These are phyloP conservation scores for Hevea brasiliensis DNA, from an alignment of 345 rosid species.

Conservation along the genomic window DNA sequence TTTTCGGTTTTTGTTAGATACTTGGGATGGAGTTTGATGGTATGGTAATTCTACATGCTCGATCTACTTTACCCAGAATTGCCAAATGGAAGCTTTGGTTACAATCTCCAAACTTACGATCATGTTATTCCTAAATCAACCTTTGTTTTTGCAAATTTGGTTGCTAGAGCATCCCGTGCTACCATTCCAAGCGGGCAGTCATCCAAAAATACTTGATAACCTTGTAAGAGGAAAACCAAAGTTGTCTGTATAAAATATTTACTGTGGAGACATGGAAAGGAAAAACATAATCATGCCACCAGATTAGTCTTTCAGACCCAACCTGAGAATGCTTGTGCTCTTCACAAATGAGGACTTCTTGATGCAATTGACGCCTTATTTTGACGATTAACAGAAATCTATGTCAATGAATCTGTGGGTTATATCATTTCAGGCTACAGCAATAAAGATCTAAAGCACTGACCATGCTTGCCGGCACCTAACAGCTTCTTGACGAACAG, in stretches of 20 bases:
- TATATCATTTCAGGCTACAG: neutral
- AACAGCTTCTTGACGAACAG: conserved; percentile 78
- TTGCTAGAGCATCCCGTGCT: too few species aligned
- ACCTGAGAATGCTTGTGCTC: neutral
- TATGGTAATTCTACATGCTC: too few species aligned
- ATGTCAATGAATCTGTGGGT: neutral
- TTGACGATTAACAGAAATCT: conserved; percentile 3
- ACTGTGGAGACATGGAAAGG: neutral
- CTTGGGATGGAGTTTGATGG: too few species aligned
- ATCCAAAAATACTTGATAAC: too few species aligned
- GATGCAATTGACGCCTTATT: conserved; percentile 47
- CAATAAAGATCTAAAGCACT: conserved; percentile 18
- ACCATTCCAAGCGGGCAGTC: too few species aligned
- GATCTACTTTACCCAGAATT: too few species aligned
- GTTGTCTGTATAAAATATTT: neutral
- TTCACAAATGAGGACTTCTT: conserved; percentile 34
- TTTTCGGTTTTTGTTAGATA: too few species aligned
- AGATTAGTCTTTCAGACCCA: neutral
- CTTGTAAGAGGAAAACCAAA: too few species aligned
- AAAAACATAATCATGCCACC: conserved; percentile 1
- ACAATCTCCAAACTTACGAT: too few species aligned
- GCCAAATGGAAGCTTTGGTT: too few species aligned
- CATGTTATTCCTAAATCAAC: too few species aligned
- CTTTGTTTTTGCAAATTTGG: too few species aligned
- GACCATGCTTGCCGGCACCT: conserved; percentile 85